Evolutionary conservation across 2,329 filamentous ascomycete genomes (phyloP).

Genomic region (Ophiostoma ulmi): DNA sequence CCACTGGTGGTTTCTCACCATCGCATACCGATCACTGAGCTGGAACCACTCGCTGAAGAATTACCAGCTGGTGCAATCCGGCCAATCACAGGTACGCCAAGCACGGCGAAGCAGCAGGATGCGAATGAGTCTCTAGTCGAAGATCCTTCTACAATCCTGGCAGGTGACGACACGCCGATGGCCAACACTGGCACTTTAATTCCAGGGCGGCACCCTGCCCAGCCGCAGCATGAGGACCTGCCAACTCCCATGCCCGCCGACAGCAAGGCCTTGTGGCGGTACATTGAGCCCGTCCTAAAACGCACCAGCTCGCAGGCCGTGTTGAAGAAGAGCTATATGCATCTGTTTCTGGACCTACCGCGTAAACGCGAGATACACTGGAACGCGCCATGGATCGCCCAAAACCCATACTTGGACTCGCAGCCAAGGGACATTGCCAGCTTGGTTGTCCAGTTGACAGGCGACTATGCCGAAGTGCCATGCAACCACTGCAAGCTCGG

Average conservation of each 20-base stretch:
- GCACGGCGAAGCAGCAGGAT: background rate
- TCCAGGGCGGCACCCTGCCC: background rate
- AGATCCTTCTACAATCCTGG: background rate
- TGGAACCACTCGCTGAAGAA: conserved; percentile 16
- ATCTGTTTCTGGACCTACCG: conserved; percentile 29
- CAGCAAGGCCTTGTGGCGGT: conserved; percentile 30
- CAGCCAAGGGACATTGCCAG: conserved; percentile 31
- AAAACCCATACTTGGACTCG: conserved; percentile 28
- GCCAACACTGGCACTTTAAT: background rate
- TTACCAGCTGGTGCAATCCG: background rate
- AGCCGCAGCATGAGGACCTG: background rate
- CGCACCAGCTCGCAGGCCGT: conserved; percentile 24
- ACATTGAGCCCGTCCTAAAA: conserved; percentile 30
- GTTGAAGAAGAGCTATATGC: conserved; percentile 26
- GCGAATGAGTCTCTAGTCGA: background rate
- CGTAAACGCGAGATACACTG: conserved; percentile 32
- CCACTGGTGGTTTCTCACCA: conserved; percentile 29
- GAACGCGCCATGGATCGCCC: conserved; percentile 29
- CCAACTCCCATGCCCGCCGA: conserved; percentile 2
- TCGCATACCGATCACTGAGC: conserved; percentile 22
- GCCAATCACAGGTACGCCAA: background rate
- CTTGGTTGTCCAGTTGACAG: conserved; percentile 34
- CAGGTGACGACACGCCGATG: background rate
- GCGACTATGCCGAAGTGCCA: conserved; percentile 30
- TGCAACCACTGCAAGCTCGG: conserved; percentile 30